These are phyloP conservation scores for Penicillium cosmopolitanum DNA, from an alignment of 495 filamentous ascomycete species.

Conservation along the genomic window DNA sequence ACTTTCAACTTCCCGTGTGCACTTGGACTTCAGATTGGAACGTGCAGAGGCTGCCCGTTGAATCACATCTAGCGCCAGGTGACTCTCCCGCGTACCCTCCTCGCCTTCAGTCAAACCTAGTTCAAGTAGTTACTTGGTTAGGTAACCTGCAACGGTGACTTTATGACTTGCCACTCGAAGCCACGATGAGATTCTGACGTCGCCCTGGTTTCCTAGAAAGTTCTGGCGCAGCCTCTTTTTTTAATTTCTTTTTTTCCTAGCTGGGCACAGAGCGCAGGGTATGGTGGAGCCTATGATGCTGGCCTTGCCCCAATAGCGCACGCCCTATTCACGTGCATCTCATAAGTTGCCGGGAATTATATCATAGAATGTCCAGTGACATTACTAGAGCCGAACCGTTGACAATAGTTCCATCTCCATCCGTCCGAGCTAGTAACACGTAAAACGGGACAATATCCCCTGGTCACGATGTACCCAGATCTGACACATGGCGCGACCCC, in stretches of 20 bases:
- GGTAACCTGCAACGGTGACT: background rate
- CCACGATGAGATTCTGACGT: background rate
- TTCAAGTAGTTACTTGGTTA: background rate
- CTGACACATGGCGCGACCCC: conserved; percentile 22
- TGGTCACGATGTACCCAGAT: conserved; percentile 23
- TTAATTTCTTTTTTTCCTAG: background rate
- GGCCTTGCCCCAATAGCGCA: background rate
- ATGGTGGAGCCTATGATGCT: conserved; percentile 9
- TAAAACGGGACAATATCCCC: conserved; percentile 5
- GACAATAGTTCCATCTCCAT: conserved; percentile 18
- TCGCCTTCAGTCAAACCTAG: conserved; percentile 5
- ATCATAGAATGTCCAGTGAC: conserved; percentile 15
- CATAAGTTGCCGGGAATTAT: conserved; percentile 19
- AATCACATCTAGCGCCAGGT: conserved; percentile 24
- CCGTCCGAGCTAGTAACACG: conserved; percentile 9
- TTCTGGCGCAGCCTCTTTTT: background rate
- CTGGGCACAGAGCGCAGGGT: conserved; percentile 6
- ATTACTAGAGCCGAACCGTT: conserved; percentile 20
- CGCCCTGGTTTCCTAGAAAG: background rate
- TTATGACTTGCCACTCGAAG: background rate
- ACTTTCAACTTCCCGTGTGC: conserved; percentile 20
- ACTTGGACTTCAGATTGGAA: conserved; percentile 25
- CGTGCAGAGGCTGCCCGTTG: conserved; percentile 25
- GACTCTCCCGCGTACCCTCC: conserved; percentile 8
- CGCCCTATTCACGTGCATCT: conserved; percentile 21